Percentiles rank a stretch among this genome's conserved stretches.
These are phyloP conservation scores for Boletus insuetus DNA, from an alignment of 768 basidiomycete species.

Conservation along the genomic window DNA sequence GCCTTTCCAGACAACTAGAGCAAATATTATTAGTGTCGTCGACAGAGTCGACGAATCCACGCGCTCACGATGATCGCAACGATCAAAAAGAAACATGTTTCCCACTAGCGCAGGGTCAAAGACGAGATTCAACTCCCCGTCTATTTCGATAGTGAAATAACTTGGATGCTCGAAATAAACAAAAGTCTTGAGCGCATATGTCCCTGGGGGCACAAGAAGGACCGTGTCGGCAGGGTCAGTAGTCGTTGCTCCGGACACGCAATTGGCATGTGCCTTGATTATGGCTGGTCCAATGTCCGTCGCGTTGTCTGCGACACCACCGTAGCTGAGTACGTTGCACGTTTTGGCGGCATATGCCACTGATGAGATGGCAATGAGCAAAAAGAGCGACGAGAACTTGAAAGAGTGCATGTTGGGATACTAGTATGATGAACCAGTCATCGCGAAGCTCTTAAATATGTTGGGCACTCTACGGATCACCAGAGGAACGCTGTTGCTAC, in stretches of 20 bases:
- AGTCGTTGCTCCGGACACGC: background rate
- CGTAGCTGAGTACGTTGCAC: constrained; percentile 7
- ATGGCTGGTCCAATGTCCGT: constrained; percentile 6
- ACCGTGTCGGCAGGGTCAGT: constrained; percentile 1
- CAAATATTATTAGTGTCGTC: background rate
- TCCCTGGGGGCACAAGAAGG: constrained; percentile 6
- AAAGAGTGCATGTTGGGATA: background rate
- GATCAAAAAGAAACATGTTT: constrained; percentile 4
- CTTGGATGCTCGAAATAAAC: background rate
- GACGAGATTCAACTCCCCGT: constrained; percentile 1
- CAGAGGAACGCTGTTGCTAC: no score
- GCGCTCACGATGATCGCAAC: constrained; percentile 1
- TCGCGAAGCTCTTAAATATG: no score
- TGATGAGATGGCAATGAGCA: background rate
- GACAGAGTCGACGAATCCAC: background rate
- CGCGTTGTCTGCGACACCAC: constrained; percentile 7
- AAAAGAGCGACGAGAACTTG: background rate
- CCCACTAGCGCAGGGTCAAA: background rate
- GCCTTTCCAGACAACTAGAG: constrained; percentile 4
- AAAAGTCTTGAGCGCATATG: background rate
- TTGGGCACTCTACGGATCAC: no score
- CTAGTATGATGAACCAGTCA: no score
- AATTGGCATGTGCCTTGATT: background rate
- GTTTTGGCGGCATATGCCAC: background rate
- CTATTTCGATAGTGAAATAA: constrained; percentile 1